A percentile compares a stretch with the other conserved stretches of the same genome.
phyloP scores from a whole-genome alignment of 2,329 filamentous ascomycete genomes.

The Trichoderma sp. region DNA sequence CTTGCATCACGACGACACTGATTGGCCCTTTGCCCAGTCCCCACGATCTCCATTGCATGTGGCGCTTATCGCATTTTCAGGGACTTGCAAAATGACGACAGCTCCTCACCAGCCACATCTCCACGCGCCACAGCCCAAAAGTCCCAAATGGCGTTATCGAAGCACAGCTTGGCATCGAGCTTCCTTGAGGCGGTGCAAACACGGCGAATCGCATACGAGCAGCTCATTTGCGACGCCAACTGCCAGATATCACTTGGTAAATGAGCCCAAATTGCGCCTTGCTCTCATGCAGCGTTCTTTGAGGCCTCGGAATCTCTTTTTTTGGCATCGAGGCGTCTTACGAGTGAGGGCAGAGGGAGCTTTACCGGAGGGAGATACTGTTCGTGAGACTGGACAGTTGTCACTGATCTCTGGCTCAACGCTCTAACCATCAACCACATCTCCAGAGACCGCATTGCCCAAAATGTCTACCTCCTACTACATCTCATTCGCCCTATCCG shows the following conservation, averaged over 20 bases:
- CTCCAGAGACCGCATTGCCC: neutral
- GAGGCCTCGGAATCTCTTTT: neutral
- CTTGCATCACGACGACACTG: constrained; percentile 9
- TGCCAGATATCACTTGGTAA: neutral
- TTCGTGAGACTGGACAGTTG: constrained; percentile 2
- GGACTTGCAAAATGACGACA: neutral
- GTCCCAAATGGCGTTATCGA: neutral
- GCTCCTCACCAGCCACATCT: constrained; percentile 1
- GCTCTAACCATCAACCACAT: neutral
- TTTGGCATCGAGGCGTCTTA: neutral
- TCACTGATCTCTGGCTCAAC: neutral
- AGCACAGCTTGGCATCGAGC: neutral
- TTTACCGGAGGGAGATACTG: neutral
- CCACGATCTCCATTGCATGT: constrained; percentile 18
- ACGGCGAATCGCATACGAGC: neutral
- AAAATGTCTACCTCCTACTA: neutral
- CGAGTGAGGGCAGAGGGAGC: neutral
- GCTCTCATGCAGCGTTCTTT: neutral
- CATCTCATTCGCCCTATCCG: constrained; percentile 33
- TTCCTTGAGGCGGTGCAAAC: neutral
- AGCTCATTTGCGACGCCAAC: neutral
- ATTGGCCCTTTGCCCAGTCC: neutral
- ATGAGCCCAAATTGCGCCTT: neutral
- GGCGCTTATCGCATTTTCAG: neutral
- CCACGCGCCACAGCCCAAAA: neutral